Conservation (phyloP, 2,329 filamentous ascomycete species). For the Claviceps digitariae region DNA sequence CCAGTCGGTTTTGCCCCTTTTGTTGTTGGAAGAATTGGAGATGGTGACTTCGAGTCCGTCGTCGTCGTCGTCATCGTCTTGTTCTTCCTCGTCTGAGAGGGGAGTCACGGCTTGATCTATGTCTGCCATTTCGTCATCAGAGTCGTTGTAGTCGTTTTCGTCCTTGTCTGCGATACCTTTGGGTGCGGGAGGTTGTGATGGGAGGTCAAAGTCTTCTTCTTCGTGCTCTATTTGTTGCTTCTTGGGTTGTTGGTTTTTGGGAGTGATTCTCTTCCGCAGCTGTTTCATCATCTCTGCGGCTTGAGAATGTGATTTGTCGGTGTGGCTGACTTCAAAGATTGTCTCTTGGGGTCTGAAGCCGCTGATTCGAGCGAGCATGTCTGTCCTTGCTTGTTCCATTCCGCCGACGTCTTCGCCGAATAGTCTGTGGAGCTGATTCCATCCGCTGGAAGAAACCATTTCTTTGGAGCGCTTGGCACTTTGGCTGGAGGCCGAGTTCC, state of each 20-base stretch:
- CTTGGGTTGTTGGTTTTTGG: slow-evolving; percentile 30
- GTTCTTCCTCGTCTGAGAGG: slow-evolving; percentile 29
- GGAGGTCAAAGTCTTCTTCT: slow-evolving; percentile 15
- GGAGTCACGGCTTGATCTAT: background rate
- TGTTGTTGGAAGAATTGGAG: slow-evolving; percentile 38
- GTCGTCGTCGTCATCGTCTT: slow-evolving; percentile 34
- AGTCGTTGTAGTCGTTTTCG: slow-evolving; percentile 7
- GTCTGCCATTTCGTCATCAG: slow-evolving; percentile 7
- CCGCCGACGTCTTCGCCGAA: slow-evolving; percentile 59
- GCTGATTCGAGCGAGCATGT: slow-evolving; percentile 80
- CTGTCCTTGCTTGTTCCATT: slow-evolving; percentile 58
- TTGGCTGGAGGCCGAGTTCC: slow-evolving; percentile 78
- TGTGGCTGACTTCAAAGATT: slow-evolving; percentile 83
- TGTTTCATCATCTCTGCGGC: slow-evolving; percentile 66
- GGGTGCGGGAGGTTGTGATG: background rate
- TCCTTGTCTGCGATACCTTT: slow-evolving; percentile 11
- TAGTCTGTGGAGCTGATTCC: slow-evolving; percentile 64
- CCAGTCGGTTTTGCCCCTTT: slow-evolving; percentile 49
- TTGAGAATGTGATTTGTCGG: slow-evolving; percentile 49
- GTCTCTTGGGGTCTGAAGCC: slow-evolving; percentile 84
- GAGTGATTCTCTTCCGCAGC: slow-evolving; percentile 55
- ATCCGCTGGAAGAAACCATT: slow-evolving; percentile 54
- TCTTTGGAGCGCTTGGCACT: slow-evolving; percentile 81
- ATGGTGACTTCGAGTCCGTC: slow-evolving; percentile 62
- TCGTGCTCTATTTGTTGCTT: slow-evolving; percentile 25